Percentiles rank a stretch among this genome's conserved stretches.
Evolutionary conservation across 805 yeast genomes (phyloP).

Genomic region (Candida glaebosa): DNA sequence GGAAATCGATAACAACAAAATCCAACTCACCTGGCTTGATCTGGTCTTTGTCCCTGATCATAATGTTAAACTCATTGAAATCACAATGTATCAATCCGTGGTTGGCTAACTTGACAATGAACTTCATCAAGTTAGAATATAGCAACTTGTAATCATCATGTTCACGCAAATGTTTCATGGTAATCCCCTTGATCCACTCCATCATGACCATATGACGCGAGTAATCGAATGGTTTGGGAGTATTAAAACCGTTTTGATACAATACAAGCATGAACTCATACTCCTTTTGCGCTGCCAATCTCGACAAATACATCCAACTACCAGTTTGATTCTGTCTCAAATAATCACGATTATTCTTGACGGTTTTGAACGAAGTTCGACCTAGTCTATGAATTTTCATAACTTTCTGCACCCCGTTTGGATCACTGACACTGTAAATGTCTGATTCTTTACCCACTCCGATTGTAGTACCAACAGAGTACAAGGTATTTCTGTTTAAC

Average conservation of each 20-base stretch:
- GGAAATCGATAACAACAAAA: slow-evolving; percentile 94
- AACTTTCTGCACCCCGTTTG: slow-evolving; percentile 60
- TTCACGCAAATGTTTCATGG: slow-evolving; percentile 78
- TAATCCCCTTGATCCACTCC: slow-evolving; percentile 87
- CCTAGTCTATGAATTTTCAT: slow-evolving; percentile 92
- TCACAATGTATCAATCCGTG: slow-evolving; percentile 96
- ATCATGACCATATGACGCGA: slow-evolving; percentile 90
- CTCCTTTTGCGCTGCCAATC: slow-evolving; percentile 90
- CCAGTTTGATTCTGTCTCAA: slow-evolving; percentile 68
- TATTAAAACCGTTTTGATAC: slow-evolving; percentile 70
- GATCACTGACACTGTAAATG: slow-evolving; percentile 77
- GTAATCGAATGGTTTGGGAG: slow-evolving; percentile 85
- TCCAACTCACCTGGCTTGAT: slow-evolving; percentile 52
- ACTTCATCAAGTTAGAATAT: slow-evolving; percentile 82
- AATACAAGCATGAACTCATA: slow-evolving; percentile 81
- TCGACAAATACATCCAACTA: slow-evolving; percentile 90
- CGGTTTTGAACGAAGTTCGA: slow-evolving; percentile 87
- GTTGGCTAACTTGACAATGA: slow-evolving; percentile 78
- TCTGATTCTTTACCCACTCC: slow-evolving; percentile 99
- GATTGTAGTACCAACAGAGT: slow-evolving; percentile 79
- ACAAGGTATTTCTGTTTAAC: slow-evolving; percentile 67
- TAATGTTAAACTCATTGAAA: slow-evolving; percentile 93
- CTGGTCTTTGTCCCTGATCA: slow-evolving; percentile 64
- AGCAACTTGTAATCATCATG: slow-evolving; percentile 68
- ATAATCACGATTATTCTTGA: slow-evolving; percentile 92